These are phyloP conservation scores for Ustilago loliicola DNA, from an alignment of 1,284 basidiomycete species.

Conservation along the genomic window DNA sequence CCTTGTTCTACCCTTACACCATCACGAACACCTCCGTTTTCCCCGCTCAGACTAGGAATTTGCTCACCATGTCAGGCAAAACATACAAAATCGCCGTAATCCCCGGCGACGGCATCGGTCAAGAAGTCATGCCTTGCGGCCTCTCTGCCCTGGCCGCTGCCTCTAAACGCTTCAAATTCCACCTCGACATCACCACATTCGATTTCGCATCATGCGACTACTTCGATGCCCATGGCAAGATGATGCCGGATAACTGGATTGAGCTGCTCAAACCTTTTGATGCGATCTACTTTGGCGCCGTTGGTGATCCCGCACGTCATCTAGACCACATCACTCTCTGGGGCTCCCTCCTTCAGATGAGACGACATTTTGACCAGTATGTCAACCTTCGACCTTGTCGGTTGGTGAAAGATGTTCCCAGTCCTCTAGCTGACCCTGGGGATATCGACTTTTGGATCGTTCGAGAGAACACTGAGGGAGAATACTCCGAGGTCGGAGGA, in stretches of 20 bases:
- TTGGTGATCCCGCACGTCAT: slow-evolving; percentile 69
- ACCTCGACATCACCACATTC: slow-evolving; percentile 71
- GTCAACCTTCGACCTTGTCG: slow-evolving; percentile 75
- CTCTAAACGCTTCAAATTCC: slow-evolving; percentile 70
- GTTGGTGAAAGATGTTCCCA: slow-evolving; percentile 74
- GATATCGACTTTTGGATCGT: slow-evolving; percentile 75
- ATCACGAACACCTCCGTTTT: neutral
- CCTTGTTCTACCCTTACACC: neutral
- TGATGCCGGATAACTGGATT: slow-evolving; percentile 72
- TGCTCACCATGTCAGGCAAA: slow-evolving; percentile 17
- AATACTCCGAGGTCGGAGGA: slow-evolving; percentile 75
- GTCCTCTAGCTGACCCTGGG: slow-evolving; percentile 72
- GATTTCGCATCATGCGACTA: slow-evolving; percentile 71
- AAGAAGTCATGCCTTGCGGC: slow-evolving; percentile 70
- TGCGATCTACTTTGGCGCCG: slow-evolving; percentile 72
- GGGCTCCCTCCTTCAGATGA: slow-evolving; percentile 70
- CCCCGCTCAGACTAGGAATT: too few species aligned
- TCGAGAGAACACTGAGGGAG: slow-evolving; percentile 76
- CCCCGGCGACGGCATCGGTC: slow-evolving; percentile 76
- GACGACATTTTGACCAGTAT: slow-evolving; percentile 75
- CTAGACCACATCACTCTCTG: slow-evolving; percentile 45
- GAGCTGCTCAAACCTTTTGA: slow-evolving; percentile 68
- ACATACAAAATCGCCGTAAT: slow-evolving; percentile 75
- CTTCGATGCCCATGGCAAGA: slow-evolving; percentile 70
- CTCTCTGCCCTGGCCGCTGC: slow-evolving; percentile 31